Base-by-base conservation (phyloP, 2,329 filamentous ascomycete genomes). In the Clarireedia monteithiana region DNA sequence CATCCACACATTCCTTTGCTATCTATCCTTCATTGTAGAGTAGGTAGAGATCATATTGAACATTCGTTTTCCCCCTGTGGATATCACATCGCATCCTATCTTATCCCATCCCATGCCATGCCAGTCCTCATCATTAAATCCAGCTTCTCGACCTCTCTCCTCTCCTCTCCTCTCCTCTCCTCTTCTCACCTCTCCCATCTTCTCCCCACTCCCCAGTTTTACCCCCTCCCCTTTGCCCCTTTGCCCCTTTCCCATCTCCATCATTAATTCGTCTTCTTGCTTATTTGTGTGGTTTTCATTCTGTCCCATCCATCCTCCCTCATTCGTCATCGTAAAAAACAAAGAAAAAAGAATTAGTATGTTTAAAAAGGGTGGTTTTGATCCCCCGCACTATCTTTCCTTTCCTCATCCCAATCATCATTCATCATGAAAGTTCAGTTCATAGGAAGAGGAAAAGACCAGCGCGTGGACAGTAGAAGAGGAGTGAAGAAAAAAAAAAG, bases 361-460 rank as follows among this genome's bases (percentile, higher is more conserved):
- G 7, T 34, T 2, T 12, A 34, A 34, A 34, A 34, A 30, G 27
- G 10, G 30, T 9, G 3, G 12, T 34, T 12, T 34, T 9, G 9
- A 34, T 34, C 30, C 9, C 10, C 30, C 10, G 3, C 30, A 5
- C 30, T 6, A 34, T 14, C 9, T 34, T 14, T 34, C 30, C 3
- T 4, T 53, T 40, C 5, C 48, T 20, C 42, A 48, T 39, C 42
- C 42, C 42, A 20, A 34, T 27, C 5, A 27, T 47, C 44, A 27
- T 52, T 40, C 50, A 53, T 53, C 38, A 48, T 20, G 26, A 46
- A 48, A 53, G 39, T 42, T 20, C 20, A 20, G 20, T 20, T n/a
- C 17, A 20, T 42, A 53, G 10, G 9, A 36, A 4, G 34, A 4
- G 23, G 48, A 6, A 42, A 42, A 40, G 20, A 48, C n/a, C 23